Evolutionary conservation across 768 basidiomycete genomes (phyloP), one percentile per base, ranked within the genome.

Genomic region (Leccinum barrowsii): DNA sequence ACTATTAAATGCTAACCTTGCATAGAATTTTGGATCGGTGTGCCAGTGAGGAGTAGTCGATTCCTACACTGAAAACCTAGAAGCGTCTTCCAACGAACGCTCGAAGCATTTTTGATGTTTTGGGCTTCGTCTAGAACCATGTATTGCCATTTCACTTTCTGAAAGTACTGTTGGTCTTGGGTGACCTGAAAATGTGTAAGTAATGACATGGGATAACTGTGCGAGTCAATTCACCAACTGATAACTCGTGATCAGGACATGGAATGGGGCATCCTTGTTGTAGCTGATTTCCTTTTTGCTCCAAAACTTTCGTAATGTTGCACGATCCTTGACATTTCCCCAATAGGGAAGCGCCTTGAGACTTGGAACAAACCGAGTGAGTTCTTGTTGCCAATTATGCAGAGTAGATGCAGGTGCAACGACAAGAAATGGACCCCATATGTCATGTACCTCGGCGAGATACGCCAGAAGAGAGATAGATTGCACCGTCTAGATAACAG

Each of bases 91-190:
- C 97, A 99, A 46, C 97, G 83, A 8, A 92, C 90, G 73, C 91
- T 94, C 22, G 92, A 85, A 22, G 97, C 94, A 68, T 94, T 96
- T 80, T 99, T 99, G 81, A 99, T 98, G 57, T 98, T 98, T 74
- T 99, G 97, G 2, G 97, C 97, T 74, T 99, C 97, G 67, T 99
- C 97, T n/a, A 99, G 80, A 59, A 99, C 85, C 96, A 98, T 98
- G 71, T 98, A 99, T 75, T 99, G 97, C 97, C 97, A 99, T 68
- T 94, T 96, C 61, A 98, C 89, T 40, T 91, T 85, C 69, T 97
- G 92, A 76, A 99, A 96, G 75, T 99, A 97, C 65, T 98, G 92
- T 68, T 97, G 94, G 70, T 98, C 97, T 78, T 92, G 90, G 2
- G 93, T 94, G 50, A 96, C 86, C 92, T 94, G 66, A 15, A 49